Evolutionary conservation across 2,329 filamentous ascomycete species (phyloP).

Genomic region (Acrodontium crateriforme): DNA sequence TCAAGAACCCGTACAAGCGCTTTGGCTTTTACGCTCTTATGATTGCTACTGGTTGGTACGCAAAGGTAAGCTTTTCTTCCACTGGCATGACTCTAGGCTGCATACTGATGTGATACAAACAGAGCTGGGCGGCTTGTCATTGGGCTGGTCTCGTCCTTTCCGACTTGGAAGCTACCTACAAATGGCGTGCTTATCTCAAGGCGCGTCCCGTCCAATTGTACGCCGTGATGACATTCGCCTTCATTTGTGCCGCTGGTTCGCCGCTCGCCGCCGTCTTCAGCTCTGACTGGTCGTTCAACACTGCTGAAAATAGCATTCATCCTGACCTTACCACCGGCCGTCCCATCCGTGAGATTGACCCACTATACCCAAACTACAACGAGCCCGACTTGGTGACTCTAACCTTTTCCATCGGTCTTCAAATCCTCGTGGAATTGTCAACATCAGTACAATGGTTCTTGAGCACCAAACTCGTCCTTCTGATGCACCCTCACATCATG

Average conservation of each 20-base stretch:
- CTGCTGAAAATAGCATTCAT: conserved; percentile 29
- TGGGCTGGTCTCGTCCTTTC: conserved; percentile 31
- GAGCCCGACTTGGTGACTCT: conserved; percentile 30
- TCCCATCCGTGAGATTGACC: conserved; percentile 25
- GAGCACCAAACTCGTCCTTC: conserved; percentile 24
- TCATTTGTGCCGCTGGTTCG: conserved; percentile 1
- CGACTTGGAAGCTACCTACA: conserved; percentile 32
- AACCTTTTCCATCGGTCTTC: conserved; percentile 22
- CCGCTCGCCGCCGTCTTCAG: conserved; percentile 5
- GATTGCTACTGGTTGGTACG: conserved; percentile 32
- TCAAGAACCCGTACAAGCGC: conserved; percentile 32
- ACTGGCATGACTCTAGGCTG: neutral
- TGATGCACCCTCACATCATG: conserved; percentile 34
- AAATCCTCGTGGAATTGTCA: conserved; percentile 20
- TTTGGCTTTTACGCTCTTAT: conserved; percentile 29
- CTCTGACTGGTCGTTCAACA: conserved; percentile 9
- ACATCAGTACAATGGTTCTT: conserved; percentile 28
- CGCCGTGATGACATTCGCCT: conserved; percentile 17
- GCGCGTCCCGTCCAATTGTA: conserved; percentile 23
- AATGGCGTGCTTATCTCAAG: conserved; percentile 26
- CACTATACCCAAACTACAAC: conserved; percentile 30
- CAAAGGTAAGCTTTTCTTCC: conserved; percentile 4
- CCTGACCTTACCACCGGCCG: conserved; percentile 27
- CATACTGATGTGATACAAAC: neutral
- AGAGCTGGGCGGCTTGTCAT: conserved; percentile 31